Conservation (phyloP, 208 protist genomes). For the Wallacemonas sp. region DNA sequence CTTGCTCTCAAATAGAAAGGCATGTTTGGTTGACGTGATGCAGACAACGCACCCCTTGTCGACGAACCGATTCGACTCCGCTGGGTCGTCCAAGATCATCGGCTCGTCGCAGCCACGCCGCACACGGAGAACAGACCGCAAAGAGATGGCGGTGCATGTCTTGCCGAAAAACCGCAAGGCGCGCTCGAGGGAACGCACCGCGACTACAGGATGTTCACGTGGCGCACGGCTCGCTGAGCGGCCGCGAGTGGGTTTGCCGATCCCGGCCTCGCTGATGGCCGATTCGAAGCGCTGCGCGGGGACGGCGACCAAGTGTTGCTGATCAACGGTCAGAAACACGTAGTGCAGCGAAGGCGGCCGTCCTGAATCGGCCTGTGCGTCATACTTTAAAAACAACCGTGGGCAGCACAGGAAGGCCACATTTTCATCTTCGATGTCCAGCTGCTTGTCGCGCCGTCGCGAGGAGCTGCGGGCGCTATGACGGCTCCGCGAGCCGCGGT, state of each 20-base stretch:
- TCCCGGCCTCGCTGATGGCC: slow-evolving; percentile 1
- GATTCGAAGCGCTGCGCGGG: slow-evolving; percentile 28
- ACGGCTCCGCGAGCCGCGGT: neutral
- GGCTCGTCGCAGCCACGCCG: slow-evolving; percentile 48
- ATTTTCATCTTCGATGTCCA: neutral
- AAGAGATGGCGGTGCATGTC: slow-evolving; percentile 28
- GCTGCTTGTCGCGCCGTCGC: neutral
- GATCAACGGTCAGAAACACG: slow-evolving; percentile 55
- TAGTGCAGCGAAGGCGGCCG: slow-evolving; percentile 15
- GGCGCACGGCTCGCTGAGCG: slow-evolving; percentile 6
- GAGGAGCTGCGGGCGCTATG: neutral
- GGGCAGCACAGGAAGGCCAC: slow-evolving; percentile 30
- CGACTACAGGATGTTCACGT: slow-evolving; percentile 13
- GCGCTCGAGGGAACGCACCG: slow-evolving; percentile 24
- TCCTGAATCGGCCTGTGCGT: neutral
- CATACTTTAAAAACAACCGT: slow-evolving; percentile 46
- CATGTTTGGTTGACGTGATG: slow-evolving; percentile 43
- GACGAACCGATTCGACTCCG: slow-evolving; percentile 22
- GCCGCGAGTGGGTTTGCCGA: neutral
- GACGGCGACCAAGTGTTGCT: slow-evolving; percentile 39
- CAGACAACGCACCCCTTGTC: slow-evolving; percentile 37
- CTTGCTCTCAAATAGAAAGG: slow-evolving; percentile 51
- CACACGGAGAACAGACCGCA: slow-evolving; percentile 39
- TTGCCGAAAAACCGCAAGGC: slow-evolving; percentile 40
- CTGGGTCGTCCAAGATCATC: slow-evolving; percentile 14